Evolutionary conservation across 1,284 basidiomycete species (phyloP).

Genomic region (Ceratobasidium sp.): DNA sequence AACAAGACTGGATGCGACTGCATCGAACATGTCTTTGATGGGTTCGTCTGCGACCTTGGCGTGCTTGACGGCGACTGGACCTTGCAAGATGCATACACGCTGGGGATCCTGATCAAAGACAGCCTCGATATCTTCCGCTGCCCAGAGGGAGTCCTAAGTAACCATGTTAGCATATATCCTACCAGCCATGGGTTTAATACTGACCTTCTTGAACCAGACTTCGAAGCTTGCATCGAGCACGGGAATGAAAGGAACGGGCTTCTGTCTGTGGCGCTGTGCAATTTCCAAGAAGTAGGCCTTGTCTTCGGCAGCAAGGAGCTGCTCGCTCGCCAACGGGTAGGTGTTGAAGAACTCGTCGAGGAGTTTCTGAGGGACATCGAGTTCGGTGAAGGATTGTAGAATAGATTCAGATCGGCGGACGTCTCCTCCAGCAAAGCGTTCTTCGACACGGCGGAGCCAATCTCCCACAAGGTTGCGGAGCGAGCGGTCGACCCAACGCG

Average conservation of each 20-base stretch:
- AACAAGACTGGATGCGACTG: slow-evolving; percentile 80
- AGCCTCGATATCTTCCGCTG: slow-evolving; percentile 96
- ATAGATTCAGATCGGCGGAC: slow-evolving; percentile 78
- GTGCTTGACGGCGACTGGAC: slow-evolving; percentile 91
- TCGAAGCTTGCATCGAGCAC: slow-evolving; percentile 91
- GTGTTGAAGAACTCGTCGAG: slow-evolving; percentile 82
- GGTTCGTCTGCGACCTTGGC: slow-evolving; percentile 90
- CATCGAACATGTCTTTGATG: slow-evolving; percentile 87
- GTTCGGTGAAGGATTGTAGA: slow-evolving; percentile 83
- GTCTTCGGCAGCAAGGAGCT: slow-evolving; percentile 94
- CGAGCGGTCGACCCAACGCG: slow-evolving; percentile 93
- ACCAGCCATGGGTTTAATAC: slow-evolving; percentile 44
- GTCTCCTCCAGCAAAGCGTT: slow-evolving; percentile 96
- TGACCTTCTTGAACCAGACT: slow-evolving; percentile 97
- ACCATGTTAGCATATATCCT: slow-evolving; percentile 1
- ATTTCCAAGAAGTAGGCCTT: slow-evolving; percentile 95
- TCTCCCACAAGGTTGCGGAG: slow-evolving; percentile 94
- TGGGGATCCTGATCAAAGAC: slow-evolving; percentile 98
- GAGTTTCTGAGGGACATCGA: slow-evolving; percentile 82
- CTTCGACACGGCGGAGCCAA: slow-evolving; percentile 95
- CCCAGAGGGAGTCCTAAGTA: slow-evolving; percentile 91
- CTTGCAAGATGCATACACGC: slow-evolving; percentile 96
- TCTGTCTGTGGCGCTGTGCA: slow-evolving; percentile 92
- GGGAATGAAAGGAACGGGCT: slow-evolving; percentile 99
- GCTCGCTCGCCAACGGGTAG: slow-evolving; percentile 81